phyloP scores from a whole-genome alignment of 2,329 filamentous ascomycete species.

The Verticillium zaregamsianum region DNA sequence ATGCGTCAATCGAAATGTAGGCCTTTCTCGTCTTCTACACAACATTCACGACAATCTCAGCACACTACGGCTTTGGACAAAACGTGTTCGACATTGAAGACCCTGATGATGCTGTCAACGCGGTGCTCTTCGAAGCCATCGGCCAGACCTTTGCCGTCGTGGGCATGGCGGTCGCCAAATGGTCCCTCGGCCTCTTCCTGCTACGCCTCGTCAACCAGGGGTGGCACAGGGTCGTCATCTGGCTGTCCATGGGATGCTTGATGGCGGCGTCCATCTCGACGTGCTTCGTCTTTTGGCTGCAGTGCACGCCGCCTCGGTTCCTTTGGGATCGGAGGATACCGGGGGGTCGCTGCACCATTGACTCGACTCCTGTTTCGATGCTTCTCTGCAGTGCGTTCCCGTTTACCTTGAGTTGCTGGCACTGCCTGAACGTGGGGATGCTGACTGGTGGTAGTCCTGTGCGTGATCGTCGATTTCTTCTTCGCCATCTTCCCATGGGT shows the following conservation, averaged over 20 bases:
- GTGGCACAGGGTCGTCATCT: slow-evolving; percentile 3
- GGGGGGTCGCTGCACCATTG: slow-evolving; percentile 2
- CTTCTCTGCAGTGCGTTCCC: slow-evolving; percentile 3
- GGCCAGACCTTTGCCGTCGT: slow-evolving; percentile 9
- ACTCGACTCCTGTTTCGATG: slow-evolving; percentile 9
- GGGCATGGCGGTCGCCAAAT: slow-evolving; percentile 10
- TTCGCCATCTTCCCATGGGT: slow-evolving; percentile 38
- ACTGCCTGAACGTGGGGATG: not conserved
- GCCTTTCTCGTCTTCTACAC: slow-evolving; percentile 9
- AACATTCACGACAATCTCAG: slow-evolving; percentile 5
- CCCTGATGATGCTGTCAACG: not conserved
- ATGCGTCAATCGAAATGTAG: not conserved
- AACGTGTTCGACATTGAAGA: slow-evolving; percentile 2
- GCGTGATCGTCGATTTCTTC: slow-evolving; percentile 31
- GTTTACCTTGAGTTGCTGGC: not conserved
- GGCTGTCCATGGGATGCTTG: slow-evolving; percentile 6
- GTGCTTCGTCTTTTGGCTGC: slow-evolving; percentile 10
- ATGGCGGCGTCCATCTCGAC: slow-evolving; percentile 4
- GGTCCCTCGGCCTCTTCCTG: slow-evolving; percentile 10
- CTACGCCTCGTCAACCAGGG: slow-evolving; percentile 8
- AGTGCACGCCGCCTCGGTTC: slow-evolving; percentile 5
- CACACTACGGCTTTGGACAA: no score
- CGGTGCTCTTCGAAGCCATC: slow-evolving; percentile 11
- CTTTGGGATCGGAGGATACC: slow-evolving; percentile 10
- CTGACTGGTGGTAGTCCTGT: not conserved